A percentile compares a stretch with the other conserved stretches of the same genome.
Conservation (phyloP, 257 asterid species). For the Verbascum thapsus region DNA sequence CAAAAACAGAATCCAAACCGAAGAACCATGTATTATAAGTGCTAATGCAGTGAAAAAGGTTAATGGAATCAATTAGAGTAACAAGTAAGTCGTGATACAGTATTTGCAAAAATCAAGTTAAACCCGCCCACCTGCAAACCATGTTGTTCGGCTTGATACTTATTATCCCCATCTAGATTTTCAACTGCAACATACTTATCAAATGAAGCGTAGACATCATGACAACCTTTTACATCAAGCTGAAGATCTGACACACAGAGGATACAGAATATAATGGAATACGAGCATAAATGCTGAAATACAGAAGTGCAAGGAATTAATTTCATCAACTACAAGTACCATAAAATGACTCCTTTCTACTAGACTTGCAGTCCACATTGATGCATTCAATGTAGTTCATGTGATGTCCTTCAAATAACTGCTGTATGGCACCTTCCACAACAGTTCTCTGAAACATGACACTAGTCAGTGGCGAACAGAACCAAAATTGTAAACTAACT, state of each 20-base stretch:
- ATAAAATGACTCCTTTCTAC: constrained; percentile 64
- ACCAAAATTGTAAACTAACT: background rate
- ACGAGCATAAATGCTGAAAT: constrained; percentile 17
- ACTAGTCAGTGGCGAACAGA: background rate
- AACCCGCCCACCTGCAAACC: constrained; percentile 57
- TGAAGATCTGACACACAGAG: constrained; percentile 54
- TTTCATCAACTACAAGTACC: constrained; percentile 36
- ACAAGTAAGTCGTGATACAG: too few relatives aligned
- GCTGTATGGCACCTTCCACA: constrained; percentile 73
- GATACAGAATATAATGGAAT: background rate
- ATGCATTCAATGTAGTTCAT: constrained; percentile 72
- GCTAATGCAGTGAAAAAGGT: background rate
- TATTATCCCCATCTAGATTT: constrained; percentile 68
- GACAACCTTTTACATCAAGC: constrained; percentile 69
- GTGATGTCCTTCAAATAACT: constrained; percentile 72
- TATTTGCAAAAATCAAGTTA: background rate
- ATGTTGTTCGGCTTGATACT: constrained; percentile 67
- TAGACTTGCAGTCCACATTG: constrained; percentile 67
- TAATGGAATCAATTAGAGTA: too few relatives aligned
- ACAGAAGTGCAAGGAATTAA: background rate
- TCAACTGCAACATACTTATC: constrained; percentile 70
- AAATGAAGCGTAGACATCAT: constrained; percentile 64
- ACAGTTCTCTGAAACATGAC: constrained; percentile 52
- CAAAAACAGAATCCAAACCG: background rate
- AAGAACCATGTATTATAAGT: background rate